Evolutionary conservation across 2,329 filamentous ascomycete genomes (phyloP).

Genomic region (Epichloe baconii): DNA sequence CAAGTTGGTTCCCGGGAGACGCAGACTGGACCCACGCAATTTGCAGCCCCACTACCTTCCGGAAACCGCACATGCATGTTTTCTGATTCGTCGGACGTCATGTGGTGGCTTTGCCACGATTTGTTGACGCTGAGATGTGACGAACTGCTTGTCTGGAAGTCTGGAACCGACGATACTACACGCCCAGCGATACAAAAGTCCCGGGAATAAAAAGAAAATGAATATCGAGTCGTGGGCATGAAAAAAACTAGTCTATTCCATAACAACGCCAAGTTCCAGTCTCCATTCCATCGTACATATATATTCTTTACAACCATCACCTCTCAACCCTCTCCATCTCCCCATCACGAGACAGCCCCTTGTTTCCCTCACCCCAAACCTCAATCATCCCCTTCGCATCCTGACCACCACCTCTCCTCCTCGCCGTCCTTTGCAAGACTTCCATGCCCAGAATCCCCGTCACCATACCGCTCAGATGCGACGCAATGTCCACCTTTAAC

Average conservation of each 20-base stretch:
- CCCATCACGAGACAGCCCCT: background rate
- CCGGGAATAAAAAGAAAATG: too few species aligned
- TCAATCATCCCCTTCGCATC: conserved; percentile 8
- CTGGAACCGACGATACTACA: too few species aligned
- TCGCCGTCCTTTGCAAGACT: conserved; percentile 14
- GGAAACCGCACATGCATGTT: background rate
- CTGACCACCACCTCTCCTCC: conserved; percentile 7
- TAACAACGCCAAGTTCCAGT: background rate
- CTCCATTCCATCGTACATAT: background rate
- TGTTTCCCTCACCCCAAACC: conserved; percentile 1
- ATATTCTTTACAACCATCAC: background rate
- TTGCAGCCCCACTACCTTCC: conserved; percentile 2
- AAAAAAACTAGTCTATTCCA: background rate
- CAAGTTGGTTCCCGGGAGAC: conserved; percentile 4
- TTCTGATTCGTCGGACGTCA: background rate
- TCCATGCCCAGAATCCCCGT: conserved; percentile 31
- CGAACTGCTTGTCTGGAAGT: too few species aligned
- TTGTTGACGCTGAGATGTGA: background rate
- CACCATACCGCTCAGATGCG: conserved; percentile 39
- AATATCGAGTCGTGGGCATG: too few species aligned
- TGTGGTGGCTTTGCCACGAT: too few species aligned
- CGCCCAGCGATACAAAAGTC: too few species aligned
- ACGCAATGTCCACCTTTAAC: conserved; percentile 35
- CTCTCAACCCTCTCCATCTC: background rate
- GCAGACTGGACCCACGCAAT: background rate